A percentile compares a stretch with the other conserved stretches of the same genome.
phyloP scores from a whole-genome alignment of 179 eudicot species.

The Vitellaria paradoxa region DNA sequence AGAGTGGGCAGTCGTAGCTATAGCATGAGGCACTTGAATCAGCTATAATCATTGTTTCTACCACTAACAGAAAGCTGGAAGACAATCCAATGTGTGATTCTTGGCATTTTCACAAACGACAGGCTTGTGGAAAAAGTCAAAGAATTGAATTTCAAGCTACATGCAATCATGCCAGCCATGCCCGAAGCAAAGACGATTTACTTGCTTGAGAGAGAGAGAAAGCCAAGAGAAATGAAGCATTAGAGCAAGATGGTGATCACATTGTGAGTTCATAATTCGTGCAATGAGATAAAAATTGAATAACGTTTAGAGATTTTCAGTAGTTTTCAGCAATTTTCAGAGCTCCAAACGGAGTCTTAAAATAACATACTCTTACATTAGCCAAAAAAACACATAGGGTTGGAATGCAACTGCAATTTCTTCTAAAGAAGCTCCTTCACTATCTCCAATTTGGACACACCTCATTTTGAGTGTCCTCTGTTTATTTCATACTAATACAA shows the following conservation, averaged over 20 bases:
- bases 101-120: constrained; percentile 77
- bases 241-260: constrained; percentile 7
- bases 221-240: constrained; percentile 44
- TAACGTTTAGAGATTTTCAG: no score
- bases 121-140: constrained; percentile 56
- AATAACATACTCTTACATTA: no score
- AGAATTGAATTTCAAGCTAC: constrained; percentile 54
- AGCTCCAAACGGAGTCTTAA: no score
- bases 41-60: constrained; percentile 62
- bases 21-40: constrained; percentile 98
- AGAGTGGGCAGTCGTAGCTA: constrained; percentile 79
- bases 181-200: constrained; percentile 72
- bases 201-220: constrained; percentile 64
- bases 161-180: constrained; percentile 46
- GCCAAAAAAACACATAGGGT: no score
- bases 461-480: no score
- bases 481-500: no score
- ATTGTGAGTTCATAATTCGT: neutral
- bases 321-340: no score
- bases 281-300: no score
- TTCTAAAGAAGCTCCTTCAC: no score
- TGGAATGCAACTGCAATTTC: no score
- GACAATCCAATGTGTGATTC: constrained; percentile 52
- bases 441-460: no score
- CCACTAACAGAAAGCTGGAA: constrained; percentile 87